These are phyloP conservation scores for Parmelia sp. DNA, from an alignment of 495 filamentous ascomycete genomes.

Conservation along the genomic window DNA sequence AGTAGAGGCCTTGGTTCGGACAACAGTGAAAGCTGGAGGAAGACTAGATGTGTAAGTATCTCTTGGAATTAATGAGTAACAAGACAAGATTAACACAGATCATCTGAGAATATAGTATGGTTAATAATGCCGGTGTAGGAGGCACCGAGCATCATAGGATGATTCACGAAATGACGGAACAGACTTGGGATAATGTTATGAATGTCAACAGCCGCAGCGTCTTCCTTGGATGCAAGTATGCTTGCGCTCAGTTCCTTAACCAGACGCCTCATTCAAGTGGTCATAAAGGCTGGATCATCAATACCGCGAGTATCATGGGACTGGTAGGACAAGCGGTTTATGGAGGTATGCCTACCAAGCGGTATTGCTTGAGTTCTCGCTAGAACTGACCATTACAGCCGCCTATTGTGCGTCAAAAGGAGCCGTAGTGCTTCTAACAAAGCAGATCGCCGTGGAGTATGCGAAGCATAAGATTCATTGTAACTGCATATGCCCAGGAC, in stretches of 20 bases:
- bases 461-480: conserved; percentile 44
- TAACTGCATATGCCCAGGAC: conserved; percentile 52
- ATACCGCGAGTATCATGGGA: conserved; percentile 45
- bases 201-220: conserved; percentile 41
- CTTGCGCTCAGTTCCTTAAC: conserved; percentile 44
- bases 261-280: conserved; percentile 41
- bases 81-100: background rate
- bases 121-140: conserved; percentile 47
- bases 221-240: conserved; percentile 48
- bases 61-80: too few relatives aligned
- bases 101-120: conserved; percentile 32
- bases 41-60: conserved; percentile 44
- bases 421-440: conserved; percentile 45
- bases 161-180: conserved; percentile 36
- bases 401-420: conserved; percentile 49
- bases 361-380: background rate
- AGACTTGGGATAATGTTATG: conserved; percentile 41
- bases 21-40: conserved; percentile 37
- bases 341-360: conserved; percentile 8
- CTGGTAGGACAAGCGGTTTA: conserved; percentile 29
- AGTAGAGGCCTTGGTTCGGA: conserved; percentile 36
- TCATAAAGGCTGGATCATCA: conserved; percentile 53
- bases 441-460: conserved; percentile 47
- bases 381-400: conserved; percentile 22
- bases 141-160: conserved; percentile 26